phyloP scores from a whole-genome alignment of 768 basidiomycete genomes.

The Imleria badia region DNA sequence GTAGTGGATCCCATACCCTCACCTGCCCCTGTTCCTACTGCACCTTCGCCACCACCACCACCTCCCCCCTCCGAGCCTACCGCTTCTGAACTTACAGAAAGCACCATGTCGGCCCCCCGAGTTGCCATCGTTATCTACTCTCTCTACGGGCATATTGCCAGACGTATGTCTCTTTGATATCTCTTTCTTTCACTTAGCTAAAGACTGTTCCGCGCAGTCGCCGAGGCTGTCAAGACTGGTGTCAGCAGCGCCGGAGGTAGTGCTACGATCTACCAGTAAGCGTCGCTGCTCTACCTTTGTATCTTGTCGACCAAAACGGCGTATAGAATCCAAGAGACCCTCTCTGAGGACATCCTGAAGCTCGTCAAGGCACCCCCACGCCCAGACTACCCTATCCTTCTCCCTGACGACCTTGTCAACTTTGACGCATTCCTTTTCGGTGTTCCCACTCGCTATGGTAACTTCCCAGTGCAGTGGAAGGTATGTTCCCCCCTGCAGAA shows the following conservation, averaged over 20 bases:
- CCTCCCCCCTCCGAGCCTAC: background rate
- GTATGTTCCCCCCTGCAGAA: slow-evolving; percentile 26
- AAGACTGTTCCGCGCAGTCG: slow-evolving; percentile 19
- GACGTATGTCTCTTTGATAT: slow-evolving; percentile 33
- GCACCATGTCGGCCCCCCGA: slow-evolving; percentile 29
- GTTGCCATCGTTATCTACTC: slow-evolving; percentile 51
- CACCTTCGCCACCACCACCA: background rate
- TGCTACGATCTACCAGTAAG: slow-evolving; percentile 49
- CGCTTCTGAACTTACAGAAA: background rate
- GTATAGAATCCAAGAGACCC: slow-evolving; percentile 76
- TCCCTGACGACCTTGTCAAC: slow-evolving; percentile 33
- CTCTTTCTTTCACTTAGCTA: background rate
- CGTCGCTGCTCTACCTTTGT: background rate
- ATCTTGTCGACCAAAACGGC: background rate
- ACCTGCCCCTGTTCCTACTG: slow-evolving; percentile 2
- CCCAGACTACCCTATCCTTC: slow-evolving; percentile 49
- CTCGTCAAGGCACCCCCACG: slow-evolving; percentile 73
- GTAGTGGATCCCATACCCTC: background rate
- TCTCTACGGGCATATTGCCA: slow-evolving; percentile 49
- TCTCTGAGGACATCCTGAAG: slow-evolving; percentile 64
- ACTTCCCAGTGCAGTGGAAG: slow-evolving; percentile 59
- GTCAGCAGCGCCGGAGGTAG: slow-evolving; percentile 42
- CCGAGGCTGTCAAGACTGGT: slow-evolving; percentile 39
- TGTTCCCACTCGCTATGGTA: slow-evolving; percentile 47
- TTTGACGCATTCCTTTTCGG: slow-evolving; percentile 47